These are phyloP conservation scores for Penicillium cinerascens DNA, from an alignment of 495 filamentous ascomycete species.

Conservation along the genomic window DNA sequence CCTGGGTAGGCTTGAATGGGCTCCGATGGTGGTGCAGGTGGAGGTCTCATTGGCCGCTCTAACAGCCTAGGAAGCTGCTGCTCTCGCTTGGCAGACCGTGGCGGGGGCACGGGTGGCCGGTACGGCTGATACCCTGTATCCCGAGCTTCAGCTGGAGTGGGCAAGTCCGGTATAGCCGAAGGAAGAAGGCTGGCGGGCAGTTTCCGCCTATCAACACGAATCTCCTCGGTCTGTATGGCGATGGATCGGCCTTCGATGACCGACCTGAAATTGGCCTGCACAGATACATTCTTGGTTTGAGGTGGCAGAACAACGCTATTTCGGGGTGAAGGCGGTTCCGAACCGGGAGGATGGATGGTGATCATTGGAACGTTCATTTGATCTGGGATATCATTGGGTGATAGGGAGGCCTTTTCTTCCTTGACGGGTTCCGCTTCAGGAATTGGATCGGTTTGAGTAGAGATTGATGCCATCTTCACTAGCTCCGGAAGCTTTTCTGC, in stretches of 20 bases:
- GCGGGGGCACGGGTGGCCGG: constrained; percentile 33
- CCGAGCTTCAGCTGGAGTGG: constrained; percentile 20
- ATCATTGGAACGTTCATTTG: constrained; percentile 56
- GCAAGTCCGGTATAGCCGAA: constrained; percentile 52
- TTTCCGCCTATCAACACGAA: constrained; percentile 71
- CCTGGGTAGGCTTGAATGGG: constrained; percentile 69
- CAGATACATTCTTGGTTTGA: constrained; percentile 57
- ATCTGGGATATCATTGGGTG: constrained; percentile 20
- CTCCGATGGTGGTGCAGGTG: constrained; percentile 29
- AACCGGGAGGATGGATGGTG: constrained; percentile 61
- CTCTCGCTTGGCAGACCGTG: constrained; percentile 27
- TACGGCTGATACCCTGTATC: constrained; percentile 31
- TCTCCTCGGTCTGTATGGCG: constrained; percentile 83
- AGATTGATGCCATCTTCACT: constrained; percentile 48
- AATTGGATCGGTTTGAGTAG: constrained; percentile 66
- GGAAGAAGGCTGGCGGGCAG: constrained; percentile 76
- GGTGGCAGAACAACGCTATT: constrained; percentile 60
- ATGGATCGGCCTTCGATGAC: constrained; percentile 42
- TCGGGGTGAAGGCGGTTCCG: constrained; percentile 61
- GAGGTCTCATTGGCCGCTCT: constrained; percentile 16
- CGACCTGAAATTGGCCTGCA: constrained; percentile 47
- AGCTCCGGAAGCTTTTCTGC: constrained; percentile 8
- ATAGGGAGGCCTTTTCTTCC: constrained; percentile 11
- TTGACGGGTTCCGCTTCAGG: constrained; percentile 8
- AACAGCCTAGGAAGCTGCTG: constrained; percentile 6